These are phyloP conservation scores for Speleostelium caveatum DNA, from an alignment of 78 protist genomes.

Conservation along the genomic window DNA sequence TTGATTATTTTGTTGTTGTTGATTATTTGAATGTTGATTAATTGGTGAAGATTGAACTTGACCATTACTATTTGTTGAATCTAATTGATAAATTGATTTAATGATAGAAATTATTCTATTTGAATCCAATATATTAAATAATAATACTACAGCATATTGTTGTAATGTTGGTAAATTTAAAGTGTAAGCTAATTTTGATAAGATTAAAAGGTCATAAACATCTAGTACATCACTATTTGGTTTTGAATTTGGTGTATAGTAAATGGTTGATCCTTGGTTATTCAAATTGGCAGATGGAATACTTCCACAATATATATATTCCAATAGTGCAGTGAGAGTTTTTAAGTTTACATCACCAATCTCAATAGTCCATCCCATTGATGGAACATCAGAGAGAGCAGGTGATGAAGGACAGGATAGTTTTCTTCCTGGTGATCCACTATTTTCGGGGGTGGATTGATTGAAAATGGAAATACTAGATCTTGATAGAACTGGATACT, in stretches of 20 bases:
- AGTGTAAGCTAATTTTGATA: conserved; percentile 35
- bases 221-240: conserved; percentile 17
- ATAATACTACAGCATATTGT: conserved; percentile 32
- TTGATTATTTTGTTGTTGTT: background rate
- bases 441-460: background rate
- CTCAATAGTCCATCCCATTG: conserved; percentile 56
- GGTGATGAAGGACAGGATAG: conserved; percentile 42
- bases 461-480: conserved; percentile 34
- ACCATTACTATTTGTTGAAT: background rate
- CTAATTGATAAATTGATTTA: conserved; percentile 9
- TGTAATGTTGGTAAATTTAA: conserved; percentile 9
- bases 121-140: conserved; percentile 31
- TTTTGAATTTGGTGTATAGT: background rate
- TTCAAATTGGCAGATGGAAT: conserved; percentile 34
- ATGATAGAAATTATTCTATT: conserved; percentile 4
- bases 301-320: conserved; percentile 40
- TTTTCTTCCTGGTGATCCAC: conserved; percentile 24
- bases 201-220: conserved; percentile 32
- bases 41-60: background rate
- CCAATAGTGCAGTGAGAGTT: conserved; percentile 39
- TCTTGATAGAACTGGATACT: conserved; percentile 12
- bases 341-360: conserved; percentile 36
- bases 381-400: conserved; percentile 11
- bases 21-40: background rate
- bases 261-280: conserved; percentile 12